A percentile compares a stretch with the other conserved stretches of the same genome.
Evolutionary conservation across 148 eudicot genomes (phyloP).

Genomic region (Rhododendron molle): DNA sequence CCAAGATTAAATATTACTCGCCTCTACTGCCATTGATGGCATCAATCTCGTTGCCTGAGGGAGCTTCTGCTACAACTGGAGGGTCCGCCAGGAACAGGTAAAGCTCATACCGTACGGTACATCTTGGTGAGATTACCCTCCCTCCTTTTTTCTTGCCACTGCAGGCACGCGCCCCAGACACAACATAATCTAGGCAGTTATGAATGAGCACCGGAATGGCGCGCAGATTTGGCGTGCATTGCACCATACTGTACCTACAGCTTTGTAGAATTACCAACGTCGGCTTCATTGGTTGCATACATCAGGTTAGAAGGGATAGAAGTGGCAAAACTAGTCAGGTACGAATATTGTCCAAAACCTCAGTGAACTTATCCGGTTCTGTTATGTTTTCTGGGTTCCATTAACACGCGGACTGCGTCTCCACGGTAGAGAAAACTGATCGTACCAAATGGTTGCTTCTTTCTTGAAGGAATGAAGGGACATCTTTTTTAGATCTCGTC

Average conservation of each 20-base stretch:
- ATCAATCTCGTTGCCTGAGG: too few relatives aligned
- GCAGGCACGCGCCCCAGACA: neutral
- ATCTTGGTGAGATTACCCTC: slow-evolving; percentile 15
- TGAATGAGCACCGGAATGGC: neutral
- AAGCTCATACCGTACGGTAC: slow-evolving; percentile 21
- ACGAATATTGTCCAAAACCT: neutral
- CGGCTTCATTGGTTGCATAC: neutral
- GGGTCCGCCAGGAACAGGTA: neutral
- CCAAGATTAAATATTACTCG: neutral
- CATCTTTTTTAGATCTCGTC: neutral
- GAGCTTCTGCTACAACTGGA: neutral
- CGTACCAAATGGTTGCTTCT: neutral
- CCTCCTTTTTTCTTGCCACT: neutral
- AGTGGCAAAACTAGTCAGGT: neutral
- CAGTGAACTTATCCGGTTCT: neutral
- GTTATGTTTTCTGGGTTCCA: neutral
- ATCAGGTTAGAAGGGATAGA: neutral
- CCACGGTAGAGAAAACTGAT: neutral
- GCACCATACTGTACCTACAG: slow-evolving; percentile 4
- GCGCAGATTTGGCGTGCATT: slow-evolving; percentile 30
- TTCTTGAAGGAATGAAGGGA: neutral
- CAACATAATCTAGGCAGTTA: slow-evolving; percentile 5
- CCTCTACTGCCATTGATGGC: neutral
- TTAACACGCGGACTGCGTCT: neutral
- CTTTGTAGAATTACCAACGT: neutral